Conservation (phyloP, 108 stramenopile genomes). For the Cyclotella distinguenda region DNA sequence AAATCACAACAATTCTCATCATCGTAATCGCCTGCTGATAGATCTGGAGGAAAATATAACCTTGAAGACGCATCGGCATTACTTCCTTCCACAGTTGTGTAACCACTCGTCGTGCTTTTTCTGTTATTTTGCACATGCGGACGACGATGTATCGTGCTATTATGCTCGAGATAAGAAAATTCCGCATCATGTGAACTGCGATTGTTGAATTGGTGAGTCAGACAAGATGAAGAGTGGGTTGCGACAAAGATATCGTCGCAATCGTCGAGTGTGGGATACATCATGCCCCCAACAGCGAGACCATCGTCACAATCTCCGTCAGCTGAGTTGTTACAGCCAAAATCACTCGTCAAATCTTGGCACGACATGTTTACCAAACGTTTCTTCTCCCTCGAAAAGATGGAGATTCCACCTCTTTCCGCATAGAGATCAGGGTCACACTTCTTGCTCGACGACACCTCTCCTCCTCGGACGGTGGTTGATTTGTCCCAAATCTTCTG, state of each 20-base stretch:
- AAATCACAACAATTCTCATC: not conserved
- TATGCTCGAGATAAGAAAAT: not conserved
- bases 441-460: not conserved
- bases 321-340: not conserved
- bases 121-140: not conserved
- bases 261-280: not conserved
- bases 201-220: no score
- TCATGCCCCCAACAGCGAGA: not conserved
- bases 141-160: not conserved
- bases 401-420: not conserved
- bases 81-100: constrained; percentile 1
- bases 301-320: not conserved
- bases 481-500: constrained; percentile 44
- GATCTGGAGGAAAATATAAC: not conserved
- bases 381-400: not conserved
- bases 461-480: not conserved
- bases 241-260: no score
- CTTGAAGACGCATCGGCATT: not conserved
- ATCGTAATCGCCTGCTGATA: not conserved
- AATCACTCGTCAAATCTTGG: not conserved
- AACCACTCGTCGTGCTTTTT: constrained; percentile 9
- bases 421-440: no score
- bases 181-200: not conserved
- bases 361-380: not conserved
- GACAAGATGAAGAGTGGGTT: no score